phyloP scores from a whole-genome alignment of 805 yeast genomes.

The Yueomyces sp. region DNA sequence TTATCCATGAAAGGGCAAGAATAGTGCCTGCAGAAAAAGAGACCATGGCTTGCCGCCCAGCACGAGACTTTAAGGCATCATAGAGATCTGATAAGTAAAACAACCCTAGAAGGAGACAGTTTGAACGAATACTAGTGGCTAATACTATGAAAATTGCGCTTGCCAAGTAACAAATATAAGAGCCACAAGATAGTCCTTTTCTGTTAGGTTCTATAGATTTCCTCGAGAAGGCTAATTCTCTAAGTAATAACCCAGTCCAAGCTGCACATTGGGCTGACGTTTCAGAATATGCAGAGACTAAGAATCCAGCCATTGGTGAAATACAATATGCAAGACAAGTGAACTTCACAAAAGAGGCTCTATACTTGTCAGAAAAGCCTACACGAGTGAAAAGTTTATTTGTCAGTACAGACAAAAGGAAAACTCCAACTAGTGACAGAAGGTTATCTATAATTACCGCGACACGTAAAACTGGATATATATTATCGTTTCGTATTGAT shows the following conservation, averaged over 20 bases:
- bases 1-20: conserved; percentile 24
- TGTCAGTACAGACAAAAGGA: no score
- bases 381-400: not conserved
- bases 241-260: conserved; percentile 38
- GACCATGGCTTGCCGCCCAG: no score
- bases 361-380: no score
- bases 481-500: conserved; percentile 11
- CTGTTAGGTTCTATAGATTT: no score
- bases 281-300: conserved; percentile 67
- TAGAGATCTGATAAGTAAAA: conserved; percentile 42
- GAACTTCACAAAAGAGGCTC: not conserved
- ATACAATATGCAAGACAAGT: conserved; percentile 30
- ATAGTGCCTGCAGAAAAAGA: no score
- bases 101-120: conserved; percentile 61
- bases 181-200: not conserved
- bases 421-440: conserved; percentile 33
- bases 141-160: conserved; percentile 31
- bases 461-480: conserved; percentile 33
- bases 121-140: conserved; percentile 58
- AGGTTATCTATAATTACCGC: conserved; percentile 39
- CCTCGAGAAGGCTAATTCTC: not conserved
- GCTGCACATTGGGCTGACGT: conserved; percentile 50
- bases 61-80: no score
- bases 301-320: conserved; percentile 74
- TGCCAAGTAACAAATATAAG: not conserved